Base-by-base conservation (phyloP, 2,329 filamentous ascomycete genomes). In the Trichoderma oligosporum region DNA sequence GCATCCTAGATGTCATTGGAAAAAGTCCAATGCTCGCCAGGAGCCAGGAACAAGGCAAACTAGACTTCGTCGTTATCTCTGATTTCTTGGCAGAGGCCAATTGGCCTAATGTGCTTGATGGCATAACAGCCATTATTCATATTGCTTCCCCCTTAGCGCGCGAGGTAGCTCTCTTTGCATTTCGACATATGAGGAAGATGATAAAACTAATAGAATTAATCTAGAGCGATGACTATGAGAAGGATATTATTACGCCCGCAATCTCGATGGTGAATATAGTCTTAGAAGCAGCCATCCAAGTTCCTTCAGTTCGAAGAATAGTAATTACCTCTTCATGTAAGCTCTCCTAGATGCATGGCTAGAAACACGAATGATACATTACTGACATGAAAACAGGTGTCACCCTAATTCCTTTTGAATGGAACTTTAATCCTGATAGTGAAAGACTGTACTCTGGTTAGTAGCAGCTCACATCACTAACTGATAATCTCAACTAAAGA, bases 311-410 rank as follows among this genome's bases (percentile, higher is more conserved):
- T 9, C 52, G 53, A n/a, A 51, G 63, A 51, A 49, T 63, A 20
- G 61, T 65, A 1, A 45, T 62, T n/a, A 61, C 59, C 4, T 61
- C 59, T 14, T 62, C 61, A 4, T 59, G 59, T 61, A 41, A 44
- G 57, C 49, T 9, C 29, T 41, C 4, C n/a, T 9, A 38, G 27
- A 31, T 31, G 14, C 22, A 1, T 7, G 5, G 12, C 18, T 5
- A 6, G 27, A 6, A 11, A 16, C 1, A 2, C n/a, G 20, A 38
- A 12, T 27, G 7, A 5, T 27, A 39, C 24, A 2, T 1, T 2
- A 2, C 29, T 48, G 16, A 48, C 7, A 24, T 9, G n/a, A 9
- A n/a, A 12, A 4, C 8, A 61, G 59, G 58, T 20, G 56, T 61
- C 14, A 62, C 61, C 0, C 35, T 62, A 14, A 38, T 61, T 12